Evolutionary conservation across 2,329 filamentous ascomycete species (phyloP).

Genomic region (Pyrenophora teres): DNA sequence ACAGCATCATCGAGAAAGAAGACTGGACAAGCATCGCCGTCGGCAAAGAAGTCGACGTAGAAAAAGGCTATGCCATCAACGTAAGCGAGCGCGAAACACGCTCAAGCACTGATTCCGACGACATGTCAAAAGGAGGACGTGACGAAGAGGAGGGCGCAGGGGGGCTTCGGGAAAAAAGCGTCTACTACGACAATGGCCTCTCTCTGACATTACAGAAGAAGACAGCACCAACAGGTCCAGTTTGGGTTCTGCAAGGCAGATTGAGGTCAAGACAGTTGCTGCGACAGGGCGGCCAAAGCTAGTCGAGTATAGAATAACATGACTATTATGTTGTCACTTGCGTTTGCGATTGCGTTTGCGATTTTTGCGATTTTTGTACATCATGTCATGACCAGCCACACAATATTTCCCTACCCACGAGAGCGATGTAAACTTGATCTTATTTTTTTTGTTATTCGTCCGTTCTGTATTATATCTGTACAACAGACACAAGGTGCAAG

Average conservation of each 20-base stretch:
- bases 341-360: too few species aligned
- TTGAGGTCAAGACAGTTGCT: not conserved
- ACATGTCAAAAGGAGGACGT: not conserved
- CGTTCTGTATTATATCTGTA: too few species aligned
- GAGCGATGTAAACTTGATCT: too few species aligned
- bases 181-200: constrained; percentile 19
- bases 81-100: too few species aligned
- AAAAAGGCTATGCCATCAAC: not conserved
- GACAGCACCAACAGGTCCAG: not conserved
- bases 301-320: constrained; percentile 11
- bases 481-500: too few species aligned
- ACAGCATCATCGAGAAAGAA: not conserved
- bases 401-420: too few species aligned
- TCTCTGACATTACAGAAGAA: constrained; percentile 17
- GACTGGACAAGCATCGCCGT: not conserved
- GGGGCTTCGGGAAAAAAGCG: not conserved
- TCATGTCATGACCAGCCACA: not conserved
- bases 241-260: constrained; percentile 7
- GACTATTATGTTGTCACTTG: not conserved
- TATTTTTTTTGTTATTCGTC: too few species aligned
- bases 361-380: not conserved
- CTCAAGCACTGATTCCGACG: not conserved
- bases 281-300: not conserved
- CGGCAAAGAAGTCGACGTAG: constrained; percentile 4
- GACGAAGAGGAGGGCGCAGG: too few species aligned